Base-by-base conservation (phyloP, 2,329 filamentous ascomycete species). In the Xylariaceae sp. region DNA sequence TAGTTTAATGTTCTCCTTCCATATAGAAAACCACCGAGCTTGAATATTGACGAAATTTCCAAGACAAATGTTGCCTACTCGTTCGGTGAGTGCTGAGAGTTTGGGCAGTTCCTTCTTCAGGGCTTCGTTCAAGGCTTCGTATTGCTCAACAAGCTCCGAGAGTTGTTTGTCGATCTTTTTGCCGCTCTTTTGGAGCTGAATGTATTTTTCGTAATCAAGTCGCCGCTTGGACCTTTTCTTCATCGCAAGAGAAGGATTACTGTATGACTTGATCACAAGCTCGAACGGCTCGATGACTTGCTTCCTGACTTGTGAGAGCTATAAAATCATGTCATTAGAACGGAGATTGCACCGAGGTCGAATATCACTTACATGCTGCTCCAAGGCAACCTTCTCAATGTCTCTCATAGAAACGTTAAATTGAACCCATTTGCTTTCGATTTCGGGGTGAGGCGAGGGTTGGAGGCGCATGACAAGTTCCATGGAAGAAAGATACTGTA, bases 171-270 rank as follows among this genome's bases (percentile, higher is more conserved):
- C 92, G 12, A 90, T 78, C 63, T 89, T 95, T 70, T 95, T 92
- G 58, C 90, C 89, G 32, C 83, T 80, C 42, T 90, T 88, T 65
- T 87, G 86, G 54, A 92, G 79, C 61, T 87, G 83, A 65, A 89
- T 85, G 62, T 83, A 89, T 62, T 88, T 88, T 60, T 92, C 89
- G 70, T 89, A 97, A 67, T 96, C 91, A 15, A 92, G 75, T 13
- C 95, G 81, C n/a, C 89, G 86, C 75, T 97, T 97, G 63, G 92
- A 87, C 21, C 94, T 87, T 74, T 97, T 96, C 67, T 91, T 89
- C 83, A 97, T 96, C 3, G 94, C 87, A 55, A 91, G 81, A 46
- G 91, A 88, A 1, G 92, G 91, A 34, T 89, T 88, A 49, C 88
- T 85, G 65, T 95, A 92, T 8, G 89, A 79, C 65, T 88, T 86